Conservation (phyloP, 495 filamentous ascomycete genomes). For the Talaromyces thailandensis region DNA sequence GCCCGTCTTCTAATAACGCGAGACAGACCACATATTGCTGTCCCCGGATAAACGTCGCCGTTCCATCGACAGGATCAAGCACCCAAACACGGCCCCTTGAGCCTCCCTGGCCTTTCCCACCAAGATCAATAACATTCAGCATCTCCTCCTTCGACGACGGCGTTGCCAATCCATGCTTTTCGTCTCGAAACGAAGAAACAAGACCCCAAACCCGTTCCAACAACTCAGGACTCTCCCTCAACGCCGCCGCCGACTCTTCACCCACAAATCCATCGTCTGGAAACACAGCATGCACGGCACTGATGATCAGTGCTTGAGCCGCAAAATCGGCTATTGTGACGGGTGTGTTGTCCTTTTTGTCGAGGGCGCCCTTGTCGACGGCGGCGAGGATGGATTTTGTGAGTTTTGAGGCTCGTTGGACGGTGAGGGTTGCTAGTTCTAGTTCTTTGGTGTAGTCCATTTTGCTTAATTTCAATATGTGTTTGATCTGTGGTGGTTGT, state of each 20-base stretch:
- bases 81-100: conserved; percentile 46
- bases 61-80: conserved; percentile 67
- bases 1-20: conserved; percentile 39
- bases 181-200: conserved; percentile 22
- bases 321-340: conserved; percentile 64
- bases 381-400: conserved; percentile 40
- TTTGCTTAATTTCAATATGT: background rate
- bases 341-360: conserved; percentile 51
- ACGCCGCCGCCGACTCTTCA: conserved; percentile 50
- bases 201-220: conserved; percentile 45
- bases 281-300: conserved; percentile 42
- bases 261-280: conserved; percentile 50
- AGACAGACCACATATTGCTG: conserved; percentile 60
- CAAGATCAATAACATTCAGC: conserved; percentile 54
- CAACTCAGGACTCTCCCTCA: conserved; percentile 39
- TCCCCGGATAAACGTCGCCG: conserved; percentile 52
- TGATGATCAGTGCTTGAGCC: conserved; percentile 53
- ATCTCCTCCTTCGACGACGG: conserved; percentile 44
- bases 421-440: conserved; percentile 39
- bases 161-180: conserved; percentile 28
- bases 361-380: conserved; percentile 37
- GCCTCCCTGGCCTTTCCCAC: conserved; percentile 34
- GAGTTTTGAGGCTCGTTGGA: conserved; percentile 44
- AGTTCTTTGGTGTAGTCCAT: conserved; percentile 35
- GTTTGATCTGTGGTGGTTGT: background rate